These are phyloP conservation scores for Iris pallida DNA, from an alignment of 116 monocot species.

Conservation along the genomic window DNA sequence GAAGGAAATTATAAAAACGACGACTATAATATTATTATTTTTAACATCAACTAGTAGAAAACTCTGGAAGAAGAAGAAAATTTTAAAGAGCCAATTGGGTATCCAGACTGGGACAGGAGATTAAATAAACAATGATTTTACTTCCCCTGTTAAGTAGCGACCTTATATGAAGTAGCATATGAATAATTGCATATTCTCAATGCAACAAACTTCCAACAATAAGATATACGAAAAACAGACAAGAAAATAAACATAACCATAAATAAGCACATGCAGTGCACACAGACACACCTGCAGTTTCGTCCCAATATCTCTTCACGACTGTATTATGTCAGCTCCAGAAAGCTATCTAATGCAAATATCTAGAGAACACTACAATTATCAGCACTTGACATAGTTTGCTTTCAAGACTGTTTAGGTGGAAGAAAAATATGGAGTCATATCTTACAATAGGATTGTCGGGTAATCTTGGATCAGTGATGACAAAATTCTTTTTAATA, in stretches of 20 bases:
- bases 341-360: constrained; percentile 97
- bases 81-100: no score
- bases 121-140: no score
- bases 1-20: no score
- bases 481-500: constrained; percentile 99
- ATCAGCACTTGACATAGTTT: background rate
- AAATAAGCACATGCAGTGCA: background rate
- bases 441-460: constrained; percentile 97
- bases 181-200: no score
- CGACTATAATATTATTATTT: no score
- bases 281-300: constrained; percentile 74
- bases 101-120: no score
- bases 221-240: background rate
- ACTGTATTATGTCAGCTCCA: constrained; percentile 90
- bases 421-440: background rate
- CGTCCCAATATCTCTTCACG: constrained; percentile 96
- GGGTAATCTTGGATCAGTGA: constrained; percentile 94
- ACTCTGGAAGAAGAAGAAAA: no score
- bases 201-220: no score
- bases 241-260: background rate
- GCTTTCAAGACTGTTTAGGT: background rate
- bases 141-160: no score
- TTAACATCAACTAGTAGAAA: no score
- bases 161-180: no score
- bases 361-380: constrained; percentile 42